Conservation (phyloP, 768 basidiomycete genomes). For the Boletus speciosus region DNA sequence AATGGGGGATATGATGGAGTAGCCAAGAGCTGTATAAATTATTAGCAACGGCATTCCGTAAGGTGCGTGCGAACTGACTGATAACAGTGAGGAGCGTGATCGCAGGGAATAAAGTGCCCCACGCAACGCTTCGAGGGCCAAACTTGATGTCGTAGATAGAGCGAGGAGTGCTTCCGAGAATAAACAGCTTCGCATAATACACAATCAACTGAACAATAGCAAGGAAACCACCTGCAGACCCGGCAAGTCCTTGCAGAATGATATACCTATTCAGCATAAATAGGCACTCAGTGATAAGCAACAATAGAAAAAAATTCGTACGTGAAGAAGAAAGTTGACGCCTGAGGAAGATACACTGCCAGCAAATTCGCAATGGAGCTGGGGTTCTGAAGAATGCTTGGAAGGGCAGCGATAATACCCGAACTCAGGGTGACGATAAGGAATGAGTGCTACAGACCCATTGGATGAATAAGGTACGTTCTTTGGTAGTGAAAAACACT, state of each 20-base stretch:
- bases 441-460: conserved; percentile 75
- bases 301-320: conserved; percentile 29
- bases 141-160: conserved; percentile 84
- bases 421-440: conserved; percentile 82
- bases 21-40: conserved; percentile 55
- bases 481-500: conserved; percentile 29
- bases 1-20: conserved; percentile 87
- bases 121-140: conserved; percentile 53
- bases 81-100: conserved; percentile 82
- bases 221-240: conserved; percentile 76
- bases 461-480: neutral
- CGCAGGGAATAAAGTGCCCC: conserved; percentile 75
- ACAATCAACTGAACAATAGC: conserved; percentile 69
- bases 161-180: conserved; percentile 87
- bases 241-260: conserved; percentile 76
- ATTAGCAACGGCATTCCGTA: neutral
- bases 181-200: conserved; percentile 87
- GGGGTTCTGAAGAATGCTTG: conserved; percentile 62
- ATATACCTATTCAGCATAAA: conserved; percentile 51
- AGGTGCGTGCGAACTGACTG: conserved; percentile 42
- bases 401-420: conserved; percentile 75
- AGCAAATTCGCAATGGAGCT: conserved; percentile 64
- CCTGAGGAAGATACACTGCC: conserved; percentile 73
- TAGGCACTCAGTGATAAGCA: neutral
- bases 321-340: conserved; percentile 91